Evolutionary conservation across 2,329 filamentous ascomycete genomes (phyloP).

Genomic region (Microsporum canis): DNA sequence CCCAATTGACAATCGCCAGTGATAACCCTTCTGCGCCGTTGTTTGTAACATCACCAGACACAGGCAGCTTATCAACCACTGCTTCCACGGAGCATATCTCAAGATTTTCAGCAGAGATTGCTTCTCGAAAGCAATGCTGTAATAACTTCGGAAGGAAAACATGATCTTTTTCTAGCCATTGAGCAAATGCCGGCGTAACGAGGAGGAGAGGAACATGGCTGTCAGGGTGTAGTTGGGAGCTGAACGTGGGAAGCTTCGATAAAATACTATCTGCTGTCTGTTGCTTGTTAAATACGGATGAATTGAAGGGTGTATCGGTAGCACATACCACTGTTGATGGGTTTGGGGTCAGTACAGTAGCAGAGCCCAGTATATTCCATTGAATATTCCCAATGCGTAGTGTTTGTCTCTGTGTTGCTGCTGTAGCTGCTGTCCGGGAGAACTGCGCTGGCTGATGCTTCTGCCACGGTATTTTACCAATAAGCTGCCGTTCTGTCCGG

Average conservation of each 20-base stretch:
- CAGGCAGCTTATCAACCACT: constrained; percentile 30
- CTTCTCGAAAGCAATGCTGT: constrained; percentile 18
- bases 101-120: constrained; percentile 8
- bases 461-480: background rate
- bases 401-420: background rate
- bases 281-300: background rate
- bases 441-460: background rate
- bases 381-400: background rate
- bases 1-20: constrained; percentile 20
- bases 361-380: constrained; percentile 5
- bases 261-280: constrained; percentile 2
- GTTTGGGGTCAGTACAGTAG: constrained; percentile 8
- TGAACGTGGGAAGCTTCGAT: background rate
- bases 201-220: constrained; percentile 25
- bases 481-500: background rate
- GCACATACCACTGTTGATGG: constrained; percentile 7
- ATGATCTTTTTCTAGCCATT: constrained; percentile 26
- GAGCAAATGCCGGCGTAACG: constrained; percentile 28
- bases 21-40: constrained; percentile 27
- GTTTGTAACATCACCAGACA: background rate
- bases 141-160: constrained; percentile 25
- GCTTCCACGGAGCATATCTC: constrained; percentile 24
- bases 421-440: background rate
- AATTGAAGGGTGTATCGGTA: background rate
- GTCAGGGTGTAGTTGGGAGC: constrained; percentile 6